Evolutionary conservation across 176 grass and related monocot species (phyloP).

Genomic region (Chrysopogon serrulatus): DNA sequence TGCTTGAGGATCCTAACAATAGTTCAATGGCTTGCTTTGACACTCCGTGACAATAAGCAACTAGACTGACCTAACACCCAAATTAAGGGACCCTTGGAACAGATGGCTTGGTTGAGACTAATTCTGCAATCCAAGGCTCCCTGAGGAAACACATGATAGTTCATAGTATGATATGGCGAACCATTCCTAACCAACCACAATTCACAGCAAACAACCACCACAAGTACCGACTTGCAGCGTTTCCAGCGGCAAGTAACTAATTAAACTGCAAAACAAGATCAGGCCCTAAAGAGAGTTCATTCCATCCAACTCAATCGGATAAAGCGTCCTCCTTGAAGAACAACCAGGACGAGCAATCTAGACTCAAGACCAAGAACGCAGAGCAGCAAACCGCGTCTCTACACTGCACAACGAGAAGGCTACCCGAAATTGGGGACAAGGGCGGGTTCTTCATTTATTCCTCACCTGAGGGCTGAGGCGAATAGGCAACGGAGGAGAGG

Average conservation of each 20-base stretch:
- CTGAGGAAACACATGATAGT: not conserved
- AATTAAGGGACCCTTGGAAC: not conserved
- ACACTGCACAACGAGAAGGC: not conserved
- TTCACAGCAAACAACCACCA: not conserved
- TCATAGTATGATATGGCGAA: not conserved
- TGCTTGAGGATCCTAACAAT: not conserved
- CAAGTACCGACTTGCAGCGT: not conserved
- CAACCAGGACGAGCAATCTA: not conserved
- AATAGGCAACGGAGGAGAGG: not conserved
- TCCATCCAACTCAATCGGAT: not conserved
- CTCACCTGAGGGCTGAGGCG: conserved; percentile 21
- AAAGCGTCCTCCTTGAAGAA: not conserved
- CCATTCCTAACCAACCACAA: not conserved
- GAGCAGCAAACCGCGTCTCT: not conserved
- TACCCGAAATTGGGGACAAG: not conserved
- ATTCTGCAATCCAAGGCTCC: not conserved
- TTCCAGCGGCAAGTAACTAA: not conserved
- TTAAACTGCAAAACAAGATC: not conserved
- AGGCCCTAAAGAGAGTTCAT: not conserved
- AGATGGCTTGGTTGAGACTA: not conserved
- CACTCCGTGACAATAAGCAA: not conserved
- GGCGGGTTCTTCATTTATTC: not conserved
- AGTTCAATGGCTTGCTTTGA: not conserved
- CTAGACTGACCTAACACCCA: not conserved
- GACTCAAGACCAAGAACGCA: not conserved